phyloP scores from a whole-genome alignment of 2,329 filamentous ascomycete genomes.

The Talaromyces rugulosus region DNA sequence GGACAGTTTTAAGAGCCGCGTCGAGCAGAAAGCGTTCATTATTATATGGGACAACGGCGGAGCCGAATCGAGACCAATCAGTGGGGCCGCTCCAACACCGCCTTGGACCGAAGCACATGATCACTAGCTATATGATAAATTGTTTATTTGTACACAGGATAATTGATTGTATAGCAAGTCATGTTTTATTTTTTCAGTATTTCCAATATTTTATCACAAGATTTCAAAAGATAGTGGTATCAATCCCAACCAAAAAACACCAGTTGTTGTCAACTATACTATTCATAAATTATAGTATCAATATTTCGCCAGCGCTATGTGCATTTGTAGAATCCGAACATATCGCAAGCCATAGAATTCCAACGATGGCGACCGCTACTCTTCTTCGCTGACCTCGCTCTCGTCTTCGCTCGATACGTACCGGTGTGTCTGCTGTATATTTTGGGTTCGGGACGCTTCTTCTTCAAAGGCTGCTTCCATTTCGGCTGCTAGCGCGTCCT shows the following conservation, averaged over 20 bases:
- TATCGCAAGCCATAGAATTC: not conserved
- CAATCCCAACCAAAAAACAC: conserved; percentile 1
- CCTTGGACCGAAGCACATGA: not conserved
- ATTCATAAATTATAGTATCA: not conserved
- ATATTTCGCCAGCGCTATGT: conserved; percentile 6
- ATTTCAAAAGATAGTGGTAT: not conserved
- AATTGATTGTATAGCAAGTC: not conserved
- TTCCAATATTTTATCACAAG: not conserved
- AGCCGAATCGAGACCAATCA: not conserved
- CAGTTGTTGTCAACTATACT: not conserved
- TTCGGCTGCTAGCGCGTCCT: conserved; percentile 55
- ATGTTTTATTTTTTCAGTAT: not conserved
- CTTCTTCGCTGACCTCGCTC: conserved; percentile 65
- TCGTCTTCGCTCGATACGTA: conserved; percentile 48
- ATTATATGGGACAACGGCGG: not conserved
- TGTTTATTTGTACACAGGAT: too few species aligned
- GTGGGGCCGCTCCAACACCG: not conserved
- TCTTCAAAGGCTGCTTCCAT: conserved; percentile 53
- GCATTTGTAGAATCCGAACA: not conserved
- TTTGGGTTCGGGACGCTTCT: conserved; percentile 37
- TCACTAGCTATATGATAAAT: too few species aligned
- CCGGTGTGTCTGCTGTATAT: conserved; percentile 21
- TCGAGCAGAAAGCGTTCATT: not conserved
- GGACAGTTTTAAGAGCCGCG: not conserved
- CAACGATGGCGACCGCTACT: conserved; percentile 35